Percentiles rank a stretch among this genome's conserved stretches.
Conservation (phyloP, 176 grass and related monocot genomes). For the Aegilops tauschii region DNA sequence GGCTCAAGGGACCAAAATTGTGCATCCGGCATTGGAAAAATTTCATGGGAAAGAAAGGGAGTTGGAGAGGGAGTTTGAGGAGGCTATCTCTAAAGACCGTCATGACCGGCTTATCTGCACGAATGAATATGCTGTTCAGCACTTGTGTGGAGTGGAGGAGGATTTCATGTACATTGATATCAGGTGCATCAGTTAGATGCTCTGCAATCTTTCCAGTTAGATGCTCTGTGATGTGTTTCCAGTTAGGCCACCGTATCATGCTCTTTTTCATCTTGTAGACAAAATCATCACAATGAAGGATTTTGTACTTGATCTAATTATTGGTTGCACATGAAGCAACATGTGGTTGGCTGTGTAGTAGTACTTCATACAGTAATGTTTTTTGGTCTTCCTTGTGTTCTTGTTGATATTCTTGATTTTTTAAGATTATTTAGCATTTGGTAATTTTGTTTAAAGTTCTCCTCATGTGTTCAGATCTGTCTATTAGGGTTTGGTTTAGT, state of each 20-base stretch:
- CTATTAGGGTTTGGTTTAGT: neutral
- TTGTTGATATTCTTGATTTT: neutral
- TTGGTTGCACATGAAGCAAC: neutral
- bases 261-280: neutral
- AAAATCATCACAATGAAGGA: neutral
- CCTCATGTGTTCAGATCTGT: neutral
- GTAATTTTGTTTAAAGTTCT: neutral
- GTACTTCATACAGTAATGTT: neutral
- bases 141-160: neutral
- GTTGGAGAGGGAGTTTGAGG: neutral
- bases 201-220: neutral
- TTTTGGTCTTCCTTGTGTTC: neutral
- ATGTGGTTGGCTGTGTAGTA: neutral
- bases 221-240: neutral
- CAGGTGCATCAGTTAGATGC: neutral
- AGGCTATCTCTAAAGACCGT: neutral
- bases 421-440: neutral
- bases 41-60: conserved; percentile 15
- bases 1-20: neutral
- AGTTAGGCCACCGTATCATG: neutral
- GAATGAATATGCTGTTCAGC: neutral
- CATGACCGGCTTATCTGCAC: neutral
- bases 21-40: neutral
- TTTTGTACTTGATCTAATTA: neutral
- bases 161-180: neutral